Evolutionary conservation across 2,329 filamentous ascomycete genomes (phyloP).

Genomic region (Fusarium tjaetaba): DNA sequence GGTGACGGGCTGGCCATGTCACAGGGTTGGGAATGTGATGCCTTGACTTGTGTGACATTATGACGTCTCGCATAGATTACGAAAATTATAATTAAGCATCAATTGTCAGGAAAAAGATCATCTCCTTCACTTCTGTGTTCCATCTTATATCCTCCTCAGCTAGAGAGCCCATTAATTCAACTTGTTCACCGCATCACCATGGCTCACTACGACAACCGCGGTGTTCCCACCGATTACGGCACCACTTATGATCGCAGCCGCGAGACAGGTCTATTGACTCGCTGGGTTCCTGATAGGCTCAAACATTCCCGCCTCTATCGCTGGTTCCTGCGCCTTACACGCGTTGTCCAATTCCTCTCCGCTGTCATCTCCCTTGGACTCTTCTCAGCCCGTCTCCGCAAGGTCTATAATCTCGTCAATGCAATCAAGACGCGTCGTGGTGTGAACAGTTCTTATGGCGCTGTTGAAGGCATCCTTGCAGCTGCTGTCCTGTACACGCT

Average conservation of each 20-base stretch:
- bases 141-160: background rate
- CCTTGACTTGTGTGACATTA: background rate
- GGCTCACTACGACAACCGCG: background rate
- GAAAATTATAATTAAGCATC: background rate
- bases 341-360: conserved; percentile 22
- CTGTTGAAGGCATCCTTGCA: conserved; percentile 32
- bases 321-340: conserved; percentile 31
- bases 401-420: conserved; percentile 17
- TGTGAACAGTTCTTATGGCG: conserved; percentile 12
- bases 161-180: background rate
- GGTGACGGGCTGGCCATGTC: background rate
- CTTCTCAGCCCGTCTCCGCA: conserved; percentile 21
- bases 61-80: background rate
- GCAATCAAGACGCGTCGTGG: conserved; percentile 20
- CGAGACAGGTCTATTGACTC: conserved; percentile 14
- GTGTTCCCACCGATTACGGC: conserved; percentile 7
- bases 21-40: background rate
- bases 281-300: conserved; percentile 13
- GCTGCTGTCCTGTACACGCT: conserved; percentile 31
- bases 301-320: conserved; percentile 26
- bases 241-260: background rate
- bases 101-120: background rate
- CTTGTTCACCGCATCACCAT: background rate
- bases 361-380: conserved; percentile 24
- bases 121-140: rapidly evolving